phyloP scores from a whole-genome alignment of 176 grass and related monocot species.

The Alloteropsis semialata region DNA sequence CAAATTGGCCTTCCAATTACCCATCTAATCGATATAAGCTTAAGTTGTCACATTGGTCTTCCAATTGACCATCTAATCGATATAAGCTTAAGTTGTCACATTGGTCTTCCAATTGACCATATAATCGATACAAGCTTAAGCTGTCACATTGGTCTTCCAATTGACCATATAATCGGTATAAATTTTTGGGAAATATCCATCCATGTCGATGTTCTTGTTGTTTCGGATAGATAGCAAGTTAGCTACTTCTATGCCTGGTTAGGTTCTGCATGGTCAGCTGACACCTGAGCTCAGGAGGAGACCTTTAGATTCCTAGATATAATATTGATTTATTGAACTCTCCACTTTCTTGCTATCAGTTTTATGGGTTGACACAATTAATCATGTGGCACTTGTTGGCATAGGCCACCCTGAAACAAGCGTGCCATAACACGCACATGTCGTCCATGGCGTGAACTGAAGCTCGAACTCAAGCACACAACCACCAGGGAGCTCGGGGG shows the following conservation, averaged over 20 bases:
- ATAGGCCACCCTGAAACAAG: no score
- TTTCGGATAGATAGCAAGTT: background rate
- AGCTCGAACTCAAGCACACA: no score
- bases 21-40: background rate
- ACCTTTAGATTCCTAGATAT: slow-evolving; percentile 16
- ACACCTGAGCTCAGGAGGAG: background rate
- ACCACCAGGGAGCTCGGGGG: no score
- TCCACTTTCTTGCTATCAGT: background rate
- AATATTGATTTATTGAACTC: background rate
- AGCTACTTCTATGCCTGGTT: background rate
- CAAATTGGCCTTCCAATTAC: background rate
- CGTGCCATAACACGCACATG: no score
- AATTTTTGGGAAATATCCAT: background rate
- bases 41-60: background rate
- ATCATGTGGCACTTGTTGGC: background rate
- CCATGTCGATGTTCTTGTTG: background rate
- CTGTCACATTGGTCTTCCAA: background rate
- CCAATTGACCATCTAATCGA: background rate
- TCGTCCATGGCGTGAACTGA: no score
- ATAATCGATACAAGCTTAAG: background rate
- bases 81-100: background rate
- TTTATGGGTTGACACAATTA: background rate
- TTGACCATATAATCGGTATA: background rate
- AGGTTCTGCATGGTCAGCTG: background rate
- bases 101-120: background rate